Base-by-base conservation (phyloP, 140 eudicot genomes). In the Stevia rebaudiana region DNA sequence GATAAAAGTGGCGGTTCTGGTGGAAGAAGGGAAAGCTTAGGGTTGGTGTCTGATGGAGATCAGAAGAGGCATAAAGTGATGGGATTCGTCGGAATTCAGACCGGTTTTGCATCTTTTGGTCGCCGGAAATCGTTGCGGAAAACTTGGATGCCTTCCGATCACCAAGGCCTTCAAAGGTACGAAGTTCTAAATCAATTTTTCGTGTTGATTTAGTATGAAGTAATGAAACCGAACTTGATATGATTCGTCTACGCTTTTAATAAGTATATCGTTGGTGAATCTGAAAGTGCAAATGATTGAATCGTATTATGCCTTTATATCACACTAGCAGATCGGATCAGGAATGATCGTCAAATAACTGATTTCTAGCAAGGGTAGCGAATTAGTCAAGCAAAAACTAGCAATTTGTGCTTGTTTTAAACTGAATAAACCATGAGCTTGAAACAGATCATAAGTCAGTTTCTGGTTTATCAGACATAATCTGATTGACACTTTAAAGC, bases 61-160 rank as follows among this genome's bases (percentile, higher is more conserved):
- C 75, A 12, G 61, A 78, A 74, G 75, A 79, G 96, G 74, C 79
- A 72, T 61, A 88, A 88, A 56, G 89, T 83, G 11, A 88, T 88
- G 94, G 98, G 94, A 11, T 92, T 92, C 51, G 98, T 92, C 8
- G 98, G 98, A 25, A 83, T 92, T 68, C 94, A 85, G 63, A 88
- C 98, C 21, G 98, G 96, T 24, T 92, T 92, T 36, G 83, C 74
- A 40, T 92, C 98, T 0, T 70, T 76, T 8, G 94, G 87, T 0
- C 63, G 98, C 6, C 87, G 98, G 11, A 66, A 75, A 60, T 69
- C 96, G 21, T 61, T 92, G 76, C 80, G 98, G 19, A 66, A 79
- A 68, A 92, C 96, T 36, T 92, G 98, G 98, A 37, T 92, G 67
- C 98, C 98, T 4, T 79, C 92, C 3, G 94, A 88, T 85, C 95